Evolutionary conservation across 169 alveolate species (phyloP).

Genomic region (Besnoitia besnoiti): DNA sequence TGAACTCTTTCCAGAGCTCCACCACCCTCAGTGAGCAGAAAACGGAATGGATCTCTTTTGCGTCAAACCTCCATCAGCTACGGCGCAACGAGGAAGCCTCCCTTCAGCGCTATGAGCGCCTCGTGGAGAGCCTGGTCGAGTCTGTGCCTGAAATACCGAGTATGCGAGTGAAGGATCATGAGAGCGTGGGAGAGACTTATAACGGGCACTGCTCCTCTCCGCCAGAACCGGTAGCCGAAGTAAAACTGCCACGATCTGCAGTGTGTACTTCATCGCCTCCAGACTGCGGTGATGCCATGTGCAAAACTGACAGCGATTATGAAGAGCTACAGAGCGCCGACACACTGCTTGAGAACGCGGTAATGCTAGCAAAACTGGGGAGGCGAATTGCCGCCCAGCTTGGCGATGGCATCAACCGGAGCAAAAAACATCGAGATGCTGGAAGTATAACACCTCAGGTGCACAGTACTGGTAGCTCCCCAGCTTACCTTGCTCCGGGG

Average conservation of each 20-base stretch:
- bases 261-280: too few relatives aligned
- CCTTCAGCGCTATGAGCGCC: neutral
- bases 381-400: neutral
- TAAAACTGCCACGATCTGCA: too few relatives aligned
- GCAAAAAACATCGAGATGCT: too few relatives aligned
- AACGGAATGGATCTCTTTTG: neutral
- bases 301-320: neutral
- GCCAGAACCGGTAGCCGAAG: too few relatives aligned
- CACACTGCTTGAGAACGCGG: neutral
- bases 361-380: neutral
- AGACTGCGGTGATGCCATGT: neutral
- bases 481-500: too few relatives aligned
- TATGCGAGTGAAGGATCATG: neutral
- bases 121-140: neutral
- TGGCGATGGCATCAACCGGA: too few relatives aligned
- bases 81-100: neutral
- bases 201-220: too few relatives aligned
- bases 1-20: neutral
- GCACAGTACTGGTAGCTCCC: too few relatives aligned
- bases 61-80: neutral
- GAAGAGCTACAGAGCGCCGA: neutral
- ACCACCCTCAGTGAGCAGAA: conserved; percentile 14
- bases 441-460: too few relatives aligned
- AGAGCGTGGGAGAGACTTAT: neutral
- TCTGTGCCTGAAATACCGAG: neutral